Evolutionary conservation across 192 early-diverging fungal genomes (phyloP).

Genomic region (Podila verticillata): DNA sequence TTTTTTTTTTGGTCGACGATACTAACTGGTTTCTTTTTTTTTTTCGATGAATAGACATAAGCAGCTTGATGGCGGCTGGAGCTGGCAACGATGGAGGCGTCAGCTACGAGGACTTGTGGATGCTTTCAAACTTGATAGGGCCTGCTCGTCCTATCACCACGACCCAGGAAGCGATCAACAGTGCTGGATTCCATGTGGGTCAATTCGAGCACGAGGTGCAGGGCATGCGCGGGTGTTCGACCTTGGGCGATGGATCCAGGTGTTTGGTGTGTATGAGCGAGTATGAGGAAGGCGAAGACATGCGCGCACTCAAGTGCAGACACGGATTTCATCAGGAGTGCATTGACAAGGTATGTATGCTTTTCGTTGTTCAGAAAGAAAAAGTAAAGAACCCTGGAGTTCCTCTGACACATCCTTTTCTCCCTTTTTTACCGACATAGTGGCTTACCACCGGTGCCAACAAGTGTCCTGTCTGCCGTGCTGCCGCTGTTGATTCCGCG

Average conservation of each 20-base stretch:
- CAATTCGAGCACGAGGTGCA: constrained; percentile 38
- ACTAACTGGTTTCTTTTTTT: neutral
- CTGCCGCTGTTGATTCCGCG: constrained; percentile 52
- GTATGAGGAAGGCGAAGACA: constrained; percentile 55
- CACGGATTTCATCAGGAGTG: constrained; percentile 67
- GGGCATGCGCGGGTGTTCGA: constrained; percentile 34
- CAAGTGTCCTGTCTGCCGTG: constrained; percentile 64
- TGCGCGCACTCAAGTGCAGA: constrained; percentile 62
- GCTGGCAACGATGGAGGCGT: constrained; percentile 21
- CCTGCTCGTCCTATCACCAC: constrained; percentile 54
- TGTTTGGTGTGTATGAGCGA: constrained; percentile 66
- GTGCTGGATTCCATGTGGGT: constrained; percentile 35
- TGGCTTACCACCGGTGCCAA: constrained; percentile 67
- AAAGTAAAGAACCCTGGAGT: too few species aligned
- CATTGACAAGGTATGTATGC: constrained; percentile 56
- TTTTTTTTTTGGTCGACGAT: neutral
- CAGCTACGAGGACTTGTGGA: constrained; percentile 53
- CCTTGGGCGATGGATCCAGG: constrained; percentile 45
- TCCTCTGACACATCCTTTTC: neutral
- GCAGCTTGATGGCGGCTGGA: constrained; percentile 37
- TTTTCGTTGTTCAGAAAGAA: neutral
- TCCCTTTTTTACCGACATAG: constrained; percentile 11
- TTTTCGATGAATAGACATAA: constrained; percentile 27
- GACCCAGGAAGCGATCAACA: constrained; percentile 56
- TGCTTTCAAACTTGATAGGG: constrained; percentile 51